Conservation (phyloP, 2,329 filamentous ascomycete genomes). For the Venturia carpophila region DNA sequence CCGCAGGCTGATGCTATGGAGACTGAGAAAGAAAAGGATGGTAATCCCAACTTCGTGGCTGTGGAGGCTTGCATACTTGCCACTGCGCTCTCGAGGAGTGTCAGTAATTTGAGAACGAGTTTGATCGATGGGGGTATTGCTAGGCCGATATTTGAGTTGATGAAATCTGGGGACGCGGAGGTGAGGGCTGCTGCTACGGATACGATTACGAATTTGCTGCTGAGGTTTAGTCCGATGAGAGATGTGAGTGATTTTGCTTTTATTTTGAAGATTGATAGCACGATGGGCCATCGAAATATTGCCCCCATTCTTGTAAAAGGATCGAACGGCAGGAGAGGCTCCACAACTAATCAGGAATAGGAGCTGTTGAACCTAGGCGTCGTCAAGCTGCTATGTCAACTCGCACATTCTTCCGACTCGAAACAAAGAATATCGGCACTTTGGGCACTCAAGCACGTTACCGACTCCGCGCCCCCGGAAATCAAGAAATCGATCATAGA, state of each 20-base stretch:
- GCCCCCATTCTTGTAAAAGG: neutral
- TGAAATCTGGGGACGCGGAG: constrained; percentile 66
- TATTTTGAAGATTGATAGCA: constrained; percentile 20
- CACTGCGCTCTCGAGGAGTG: constrained; percentile 73
- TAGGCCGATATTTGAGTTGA: constrained; percentile 64
- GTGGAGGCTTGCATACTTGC: constrained; percentile 78
- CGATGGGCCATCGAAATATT: constrained; percentile 14
- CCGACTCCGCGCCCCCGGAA: constrained; percentile 61
- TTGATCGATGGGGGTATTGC: constrained; percentile 80
- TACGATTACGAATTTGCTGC: constrained; percentile 74
- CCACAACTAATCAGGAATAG: constrained; percentile 34
- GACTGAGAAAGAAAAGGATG: constrained; percentile 45
- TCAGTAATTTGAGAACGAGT: constrained; percentile 74
- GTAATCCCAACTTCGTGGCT: constrained; percentile 71
- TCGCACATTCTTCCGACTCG: constrained; percentile 74
- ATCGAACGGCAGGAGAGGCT: too few species aligned
- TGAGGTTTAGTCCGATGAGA: constrained; percentile 87
- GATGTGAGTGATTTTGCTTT: constrained; percentile 49
- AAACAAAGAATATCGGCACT: constrained; percentile 75
- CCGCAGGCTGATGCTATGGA: neutral
- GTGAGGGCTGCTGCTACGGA: constrained; percentile 82
- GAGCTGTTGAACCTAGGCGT: constrained; percentile 66
- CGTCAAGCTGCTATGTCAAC: constrained; percentile 68
- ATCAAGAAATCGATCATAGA: constrained; percentile 72
- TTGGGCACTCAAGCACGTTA: constrained; percentile 90